A percentile compares a stretch with the other conserved stretches of the same genome.
Conservation (phyloP, 2,329 filamentous ascomycete species). For the Pestalotiopsis sp. region DNA sequence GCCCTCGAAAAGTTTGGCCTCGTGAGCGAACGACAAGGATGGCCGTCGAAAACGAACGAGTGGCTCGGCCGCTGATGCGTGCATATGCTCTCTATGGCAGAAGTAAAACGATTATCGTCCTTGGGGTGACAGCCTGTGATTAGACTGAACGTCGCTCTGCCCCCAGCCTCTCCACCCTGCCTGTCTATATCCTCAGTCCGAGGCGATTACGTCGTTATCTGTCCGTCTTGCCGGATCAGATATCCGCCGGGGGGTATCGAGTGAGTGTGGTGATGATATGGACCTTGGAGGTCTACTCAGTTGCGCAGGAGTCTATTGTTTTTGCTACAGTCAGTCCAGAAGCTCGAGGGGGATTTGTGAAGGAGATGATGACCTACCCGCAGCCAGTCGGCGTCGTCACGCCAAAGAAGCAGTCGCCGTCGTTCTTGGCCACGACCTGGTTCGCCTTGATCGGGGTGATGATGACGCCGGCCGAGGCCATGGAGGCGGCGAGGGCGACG, state of each 20-base stretch:
- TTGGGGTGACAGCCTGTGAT: not conserved
- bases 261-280: not conserved
- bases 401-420: conserved; percentile 56
- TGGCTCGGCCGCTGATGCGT: not conserved
- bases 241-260: not conserved
- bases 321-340: not conserved
- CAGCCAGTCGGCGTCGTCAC: conserved; percentile 57
- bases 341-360: too few species aligned
- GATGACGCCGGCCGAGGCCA: conserved; percentile 54
- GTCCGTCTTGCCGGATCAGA: not conserved
- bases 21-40: not conserved
- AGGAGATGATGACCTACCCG: conserved; percentile 44
- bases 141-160: not conserved
- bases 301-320: conserved; percentile 3
- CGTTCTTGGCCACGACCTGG: conserved; percentile 49
- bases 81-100: not conserved
- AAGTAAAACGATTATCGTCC: not conserved
- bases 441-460: conserved; percentile 52
- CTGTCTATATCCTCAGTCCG: not conserved
- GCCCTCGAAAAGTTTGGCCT: not conserved
- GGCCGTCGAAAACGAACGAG: not conserved
- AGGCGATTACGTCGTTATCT: not conserved
- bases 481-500: conserved; percentile 43
- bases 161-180: not conserved
- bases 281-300: not conserved